Evolutionary conservation across 768 basidiomycete species (phyloP).

Genomic region (Gloeostereum incarnatum): DNA sequence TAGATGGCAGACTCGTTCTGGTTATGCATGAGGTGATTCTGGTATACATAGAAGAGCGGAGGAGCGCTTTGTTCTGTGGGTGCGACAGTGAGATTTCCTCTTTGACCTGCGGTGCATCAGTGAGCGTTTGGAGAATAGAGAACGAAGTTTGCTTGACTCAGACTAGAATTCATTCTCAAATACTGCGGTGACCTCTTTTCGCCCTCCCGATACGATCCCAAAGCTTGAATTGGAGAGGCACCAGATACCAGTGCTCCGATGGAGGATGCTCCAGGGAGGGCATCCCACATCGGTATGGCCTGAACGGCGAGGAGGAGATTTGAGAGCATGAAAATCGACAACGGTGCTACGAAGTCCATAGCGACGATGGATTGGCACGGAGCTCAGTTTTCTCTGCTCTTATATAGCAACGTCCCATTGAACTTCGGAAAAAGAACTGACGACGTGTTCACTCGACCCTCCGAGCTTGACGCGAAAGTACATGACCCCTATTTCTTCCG

Average conservation of each 20-base stretch:
- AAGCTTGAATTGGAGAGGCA: slow-evolving; percentile 22
- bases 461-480: slow-evolving; percentile 3
- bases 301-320: slow-evolving; percentile 7
- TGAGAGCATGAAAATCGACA: not conserved
- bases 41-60: slow-evolving; percentile 45
- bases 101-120: slow-evolving; percentile 22
- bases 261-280: slow-evolving; percentile 21
- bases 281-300: slow-evolving; percentile 34
- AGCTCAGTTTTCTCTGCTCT: not conserved
- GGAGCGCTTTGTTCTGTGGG: slow-evolving; percentile 20
- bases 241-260: slow-evolving; percentile 33
- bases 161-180: slow-evolving; percentile 19
- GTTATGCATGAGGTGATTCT: slow-evolving; percentile 41
- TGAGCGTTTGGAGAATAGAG: not conserved
- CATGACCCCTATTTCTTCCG: no score
- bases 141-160: slow-evolving; percentile 17
- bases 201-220: slow-evolving; percentile 13
- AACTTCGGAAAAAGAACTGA: no score
- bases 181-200: slow-evolving; percentile 15
- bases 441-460: no score
- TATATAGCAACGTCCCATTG: no score
- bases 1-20: slow-evolving; percentile 48
- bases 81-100: slow-evolving; percentile 38
- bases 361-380: not conserved
- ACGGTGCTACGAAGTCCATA: not conserved